A percentile compares a stretch with the other conserved stretches of the same genome.
Evolutionary conservation across 2,329 filamentous ascomycete genomes (phyloP).

Genomic region (Neonectria coccinea): DNA sequence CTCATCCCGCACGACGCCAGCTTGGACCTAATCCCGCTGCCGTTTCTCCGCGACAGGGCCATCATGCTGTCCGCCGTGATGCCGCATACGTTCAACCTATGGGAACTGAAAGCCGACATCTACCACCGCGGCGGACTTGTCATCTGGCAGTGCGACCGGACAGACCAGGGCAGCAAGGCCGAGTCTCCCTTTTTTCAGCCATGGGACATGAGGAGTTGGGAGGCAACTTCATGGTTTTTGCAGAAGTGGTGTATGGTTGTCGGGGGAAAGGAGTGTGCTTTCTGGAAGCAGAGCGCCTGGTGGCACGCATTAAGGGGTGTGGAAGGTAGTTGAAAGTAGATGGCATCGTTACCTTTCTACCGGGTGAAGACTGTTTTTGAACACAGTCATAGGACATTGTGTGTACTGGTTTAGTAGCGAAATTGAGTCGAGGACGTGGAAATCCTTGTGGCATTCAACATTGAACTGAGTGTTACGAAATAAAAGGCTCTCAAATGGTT

Average conservation of each 20-base stretch:
- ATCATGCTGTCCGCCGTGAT: constrained; percentile 43
- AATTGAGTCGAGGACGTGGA: too few species aligned
- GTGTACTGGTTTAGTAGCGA: too few species aligned
- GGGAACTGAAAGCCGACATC: constrained; percentile 46
- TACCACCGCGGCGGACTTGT: constrained; percentile 37
- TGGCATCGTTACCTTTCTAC: too few species aligned
- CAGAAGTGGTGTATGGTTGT: constrained; percentile 42
- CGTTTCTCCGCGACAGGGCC: constrained; percentile 40
- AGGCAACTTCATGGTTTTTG: constrained; percentile 46
- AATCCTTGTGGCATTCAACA: too few species aligned
- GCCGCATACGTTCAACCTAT: constrained; percentile 35
- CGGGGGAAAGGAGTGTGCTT: constrained; percentile 33
- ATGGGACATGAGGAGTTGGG: constrained; percentile 46
- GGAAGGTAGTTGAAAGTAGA: neutral
- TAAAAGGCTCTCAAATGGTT: too few species aligned
- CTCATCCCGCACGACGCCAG: constrained; percentile 44
- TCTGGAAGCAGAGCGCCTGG: constrained; percentile 39
- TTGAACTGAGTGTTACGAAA: too few species aligned
- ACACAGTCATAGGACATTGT: too few species aligned
- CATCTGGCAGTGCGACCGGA: constrained; percentile 29
- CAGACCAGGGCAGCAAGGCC: neutral
- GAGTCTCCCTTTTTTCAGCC: constrained; percentile 32
- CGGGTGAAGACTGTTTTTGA: too few species aligned
- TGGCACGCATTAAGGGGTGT: constrained; percentile 35
- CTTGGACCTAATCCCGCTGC: constrained; percentile 44